Conservation (phyloP, 306 rosid species). For the Quercus gilva region DNA sequence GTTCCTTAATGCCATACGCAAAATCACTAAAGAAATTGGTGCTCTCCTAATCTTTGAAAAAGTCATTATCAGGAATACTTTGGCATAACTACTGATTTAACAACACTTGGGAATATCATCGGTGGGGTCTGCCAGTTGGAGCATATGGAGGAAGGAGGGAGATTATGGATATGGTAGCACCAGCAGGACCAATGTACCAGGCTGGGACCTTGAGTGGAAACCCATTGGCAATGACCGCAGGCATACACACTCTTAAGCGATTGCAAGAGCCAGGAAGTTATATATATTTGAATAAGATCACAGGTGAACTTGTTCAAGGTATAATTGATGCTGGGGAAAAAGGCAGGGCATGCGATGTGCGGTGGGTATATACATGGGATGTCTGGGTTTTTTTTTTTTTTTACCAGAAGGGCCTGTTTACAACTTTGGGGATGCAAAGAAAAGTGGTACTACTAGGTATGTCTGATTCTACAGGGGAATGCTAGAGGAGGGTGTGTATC, state of each 20-base stretch:
- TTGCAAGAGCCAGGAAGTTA: conserved; percentile 78
- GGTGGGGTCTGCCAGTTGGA: conserved; percentile 98
- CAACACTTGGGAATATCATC: conserved; percentile 89
- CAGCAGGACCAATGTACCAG: conserved; percentile 97
- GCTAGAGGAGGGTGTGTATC: conserved; percentile 24
- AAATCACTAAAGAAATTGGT: conserved; percentile 63
- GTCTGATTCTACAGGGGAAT: conserved; percentile 45
- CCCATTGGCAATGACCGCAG: conserved; percentile 98
- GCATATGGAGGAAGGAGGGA: conserved; percentile 46
- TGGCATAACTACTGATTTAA: conserved; percentile 75
- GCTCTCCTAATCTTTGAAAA: conserved; percentile 86
- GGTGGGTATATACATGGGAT: conserved; percentile 88
- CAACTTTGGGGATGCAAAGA: conserved; percentile 80
- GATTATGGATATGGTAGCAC: conserved; percentile 94
- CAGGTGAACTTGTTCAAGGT: conserved; percentile 75
- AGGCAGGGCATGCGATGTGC: conserved; percentile 82
- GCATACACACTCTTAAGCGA: conserved; percentile 78
- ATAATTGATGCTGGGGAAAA: conserved; percentile 73
- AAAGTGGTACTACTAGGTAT: conserved; percentile 71
- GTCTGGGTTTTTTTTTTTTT: conserved; percentile 97
- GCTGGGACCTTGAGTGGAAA: conserved; percentile 98
- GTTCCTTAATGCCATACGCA: conserved; percentile 61
- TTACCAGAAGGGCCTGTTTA: conserved; percentile 87
- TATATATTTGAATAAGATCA: conserved; percentile 66
- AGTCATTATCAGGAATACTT: conserved; percentile 94